Conservation (phyloP, 345 rosid species). For the Camelina sativa region DNA sequence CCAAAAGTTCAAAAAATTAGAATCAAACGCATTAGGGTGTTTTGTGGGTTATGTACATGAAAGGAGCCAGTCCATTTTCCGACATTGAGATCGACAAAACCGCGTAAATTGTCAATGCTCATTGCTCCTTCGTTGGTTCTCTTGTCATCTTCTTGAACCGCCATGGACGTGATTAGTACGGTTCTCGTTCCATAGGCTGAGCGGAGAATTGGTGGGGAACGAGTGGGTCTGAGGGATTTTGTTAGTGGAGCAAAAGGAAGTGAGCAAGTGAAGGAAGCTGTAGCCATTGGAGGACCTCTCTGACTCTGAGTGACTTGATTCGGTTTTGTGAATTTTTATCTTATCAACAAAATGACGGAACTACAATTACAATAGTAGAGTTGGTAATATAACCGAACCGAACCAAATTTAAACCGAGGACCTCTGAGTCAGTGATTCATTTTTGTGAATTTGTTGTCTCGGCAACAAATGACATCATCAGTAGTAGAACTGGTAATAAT, state of each 20-base stretch:
- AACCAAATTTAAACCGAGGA: no score
- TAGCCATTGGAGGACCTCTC: slow-evolving; percentile 37
- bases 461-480: no score
- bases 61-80: slow-evolving; percentile 93
- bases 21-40: neutral
- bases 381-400: no score
- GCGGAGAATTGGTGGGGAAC: slow-evolving; percentile 31
- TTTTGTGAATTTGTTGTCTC: no score
- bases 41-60: slow-evolving; percentile 49
- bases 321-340: neutral
- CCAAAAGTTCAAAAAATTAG: neutral
- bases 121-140: slow-evolving; percentile 55
- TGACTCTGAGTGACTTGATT: neutral
- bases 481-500: no score
- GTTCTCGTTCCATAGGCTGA: slow-evolving; percentile 43
- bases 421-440: no score
- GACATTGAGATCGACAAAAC: slow-evolving; percentile 64
- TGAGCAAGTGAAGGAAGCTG: slow-evolving; percentile 47
- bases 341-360: neutral
- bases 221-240: slow-evolving; percentile 26
- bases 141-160: slow-evolving; percentile 46
- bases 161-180: slow-evolving; percentile 40
- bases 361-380: neutral
- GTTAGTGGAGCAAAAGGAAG: slow-evolving; percentile 40
- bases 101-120: slow-evolving; percentile 72